Evolutionary conservation across 345 rosid species (phyloP), one percentile per base, ranked within the genome.

Genomic region (Adansonia digitata): DNA sequence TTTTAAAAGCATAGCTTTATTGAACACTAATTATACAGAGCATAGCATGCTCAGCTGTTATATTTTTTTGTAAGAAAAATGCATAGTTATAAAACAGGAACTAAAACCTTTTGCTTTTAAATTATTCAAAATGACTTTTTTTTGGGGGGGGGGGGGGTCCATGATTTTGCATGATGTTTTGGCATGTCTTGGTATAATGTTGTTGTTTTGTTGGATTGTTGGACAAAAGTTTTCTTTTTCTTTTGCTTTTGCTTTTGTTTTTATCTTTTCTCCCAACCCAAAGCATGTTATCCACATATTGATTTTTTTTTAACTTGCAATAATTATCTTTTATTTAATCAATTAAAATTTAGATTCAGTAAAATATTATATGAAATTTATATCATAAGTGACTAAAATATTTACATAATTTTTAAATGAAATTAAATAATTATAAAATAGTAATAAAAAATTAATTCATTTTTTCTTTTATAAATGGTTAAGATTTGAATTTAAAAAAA

Each of bases 181-280:
- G 39, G 14, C 39, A 22, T 2, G 2, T 66, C 17, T 66, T 29
- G 18, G 29, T 45, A 15, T 68, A 17, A 74, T 51, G 40, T 31
- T 42, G 64, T 60, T n/a, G n/a, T n/a, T n/a, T 78, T 68, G 77
- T 20, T 66, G 34, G 26, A 39, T 49, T 31, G 78, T 53, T 27
- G 72, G 62, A 13, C 73, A 75, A 79, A 63, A 72, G 62, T 56
- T 56, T n/a, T 17, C 35, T 11, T 26, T 64, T 70, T 55, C 68
- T 71, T 75, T 79, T 53, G 22, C 73, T 63, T 74, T 70, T 74
- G 24, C n/a, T n/a, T n/a, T n/a, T n/a, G n/a, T n/a, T 74, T 39
- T 63, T 51, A 2, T 53, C 55, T 68, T 70, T 61, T 71, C 22
- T 53, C 26, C 71, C 43, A 48, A 52, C 48, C 60, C 9, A 31